Evolutionary conservation across 2,329 filamentous ascomycete species (phyloP), one percentile per base, ranked within the genome.

Genomic region (Colletotrichum sublineola): DNA sequence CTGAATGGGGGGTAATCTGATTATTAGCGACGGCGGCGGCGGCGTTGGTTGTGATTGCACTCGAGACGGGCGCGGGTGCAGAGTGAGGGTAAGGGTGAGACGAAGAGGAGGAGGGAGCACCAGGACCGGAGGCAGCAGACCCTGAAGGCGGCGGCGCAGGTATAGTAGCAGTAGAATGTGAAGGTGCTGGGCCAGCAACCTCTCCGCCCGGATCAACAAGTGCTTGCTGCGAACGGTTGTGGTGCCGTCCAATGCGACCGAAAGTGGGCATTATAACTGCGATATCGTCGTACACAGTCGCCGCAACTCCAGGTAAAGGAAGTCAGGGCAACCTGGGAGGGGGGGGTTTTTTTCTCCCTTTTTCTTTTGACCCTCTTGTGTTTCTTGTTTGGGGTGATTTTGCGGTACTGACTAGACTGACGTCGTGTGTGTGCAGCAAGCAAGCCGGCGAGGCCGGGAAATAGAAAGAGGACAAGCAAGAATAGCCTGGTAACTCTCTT

Each of bases 161-260:
- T 61, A 58, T 61, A 50, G 62, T 61, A 50, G 68, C 64, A 68
- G 63, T 63, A 50, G 68, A 68, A 68, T 74, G 46, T 75, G 74
- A 20, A 67, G 68, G 12, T 72, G 73, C 24, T 75, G 70, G 18
- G 65, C 70, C 74, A 74, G 76, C 75, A 76, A 67, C 69, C 75
- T 67, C 77, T 80, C 74, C 78, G 81, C 76, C 79, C 81, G 81
- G 79, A 78, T 87, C 87, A 77, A 83, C 82, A 77, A 89, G 83
- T 75, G 85, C 84, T 78, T 88, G 86, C 82, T 89, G 88, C 79
- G 88, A 88, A 77, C 86, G 86, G 78, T 87, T 88, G 83, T 84
- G 85, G 80, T 87, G 85, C 83, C 83, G 88, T 79, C 85, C 84
- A 80, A 88, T 81, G 79, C 86, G 86, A 81, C 84, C 82, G 81